phyloP scores from a whole-genome alignment of 2,329 filamentous ascomycete genomes.

The Sporothrix luriei region DNA sequence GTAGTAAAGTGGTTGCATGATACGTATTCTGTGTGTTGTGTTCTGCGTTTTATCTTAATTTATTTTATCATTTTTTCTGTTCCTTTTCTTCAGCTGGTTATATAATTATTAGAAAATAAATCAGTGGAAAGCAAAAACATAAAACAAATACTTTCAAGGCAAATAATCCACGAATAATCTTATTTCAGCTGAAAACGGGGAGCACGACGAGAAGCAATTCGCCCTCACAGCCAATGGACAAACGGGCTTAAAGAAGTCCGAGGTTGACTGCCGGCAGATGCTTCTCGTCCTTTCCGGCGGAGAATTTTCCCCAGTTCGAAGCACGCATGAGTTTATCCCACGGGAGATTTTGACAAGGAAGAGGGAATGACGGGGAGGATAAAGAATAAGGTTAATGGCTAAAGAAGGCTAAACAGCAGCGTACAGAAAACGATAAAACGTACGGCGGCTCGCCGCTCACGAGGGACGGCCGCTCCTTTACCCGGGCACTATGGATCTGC shows the following conservation, averaged over 20 bases:
- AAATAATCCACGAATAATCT: too few relatives aligned
- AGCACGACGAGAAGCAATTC: neutral
- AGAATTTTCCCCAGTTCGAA: neutral
- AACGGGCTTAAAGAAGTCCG: neutral
- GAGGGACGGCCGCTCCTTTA: neutral
- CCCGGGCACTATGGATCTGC: neutral
- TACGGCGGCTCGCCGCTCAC: too few relatives aligned
- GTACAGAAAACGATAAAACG: neutral
- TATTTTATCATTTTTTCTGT: neutral
- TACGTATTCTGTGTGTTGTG: too few relatives aligned
- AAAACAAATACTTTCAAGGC: too few relatives aligned
- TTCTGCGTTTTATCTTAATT: neutral
- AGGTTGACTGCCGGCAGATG: constrained; percentile 16
- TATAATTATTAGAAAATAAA: too few relatives aligned
- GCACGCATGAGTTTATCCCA: neutral
- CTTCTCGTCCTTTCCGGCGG: neutral
- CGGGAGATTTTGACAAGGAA: neutral
- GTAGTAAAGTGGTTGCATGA: too few relatives aligned
- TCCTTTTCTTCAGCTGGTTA: neutral
- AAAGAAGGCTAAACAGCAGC: neutral
- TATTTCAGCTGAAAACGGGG: neutral
- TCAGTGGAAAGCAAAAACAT: too few relatives aligned
- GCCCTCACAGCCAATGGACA: neutral
- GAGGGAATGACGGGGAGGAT: neutral
- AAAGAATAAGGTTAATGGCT: constrained; percentile 9